Conservation (phyloP, 139 green algal species). For the Raphidocelis subcapitata region DNA sequence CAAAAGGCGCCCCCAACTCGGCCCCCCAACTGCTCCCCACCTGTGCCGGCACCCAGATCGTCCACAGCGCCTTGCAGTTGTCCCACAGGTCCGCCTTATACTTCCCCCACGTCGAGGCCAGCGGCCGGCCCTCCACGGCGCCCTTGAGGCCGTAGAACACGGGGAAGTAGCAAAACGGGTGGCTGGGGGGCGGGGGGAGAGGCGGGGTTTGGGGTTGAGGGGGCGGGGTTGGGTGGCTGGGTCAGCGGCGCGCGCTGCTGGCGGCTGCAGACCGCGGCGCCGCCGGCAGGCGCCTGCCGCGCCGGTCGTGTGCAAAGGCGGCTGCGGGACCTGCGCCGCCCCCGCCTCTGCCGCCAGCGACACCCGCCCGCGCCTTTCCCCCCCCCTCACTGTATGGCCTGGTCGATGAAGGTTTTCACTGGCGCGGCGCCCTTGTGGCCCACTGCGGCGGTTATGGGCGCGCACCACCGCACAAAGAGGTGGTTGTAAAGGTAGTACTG, state of each 20-base stretch:
- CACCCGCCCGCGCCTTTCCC: no score
- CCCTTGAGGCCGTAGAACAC: conserved; percentile 81
- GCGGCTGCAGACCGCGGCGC: no score
- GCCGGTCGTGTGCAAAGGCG: no score
- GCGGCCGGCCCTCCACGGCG: conserved; percentile 48
- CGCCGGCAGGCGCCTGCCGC: no score
- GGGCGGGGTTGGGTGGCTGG: no score
- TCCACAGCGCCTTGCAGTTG: conserved; percentile 84
- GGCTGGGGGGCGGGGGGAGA: no score
- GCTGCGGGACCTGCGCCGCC: no score
- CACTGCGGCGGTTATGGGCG: conserved; percentile 58
- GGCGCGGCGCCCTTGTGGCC: conserved; percentile 68
- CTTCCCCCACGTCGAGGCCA: conserved; percentile 48
- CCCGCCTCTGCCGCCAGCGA: no score
- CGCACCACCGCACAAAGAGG: conserved; percentile 74
- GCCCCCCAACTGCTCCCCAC: no score
- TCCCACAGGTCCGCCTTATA: conserved; percentile 82
- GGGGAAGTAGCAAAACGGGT: conserved; percentile 88
- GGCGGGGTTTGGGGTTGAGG: no score
- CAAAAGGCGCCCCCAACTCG: no score
- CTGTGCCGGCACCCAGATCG: conserved; percentile 80
- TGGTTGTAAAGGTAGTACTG: conserved; percentile 90
- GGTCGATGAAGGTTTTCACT: conserved; percentile 87
- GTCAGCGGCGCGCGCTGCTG: no score
- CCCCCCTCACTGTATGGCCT: conserved; percentile 71